Base-by-base conservation (phyloP, 352 stramenopile genomes). In the Phytophthora fragariaefolia region DNA sequence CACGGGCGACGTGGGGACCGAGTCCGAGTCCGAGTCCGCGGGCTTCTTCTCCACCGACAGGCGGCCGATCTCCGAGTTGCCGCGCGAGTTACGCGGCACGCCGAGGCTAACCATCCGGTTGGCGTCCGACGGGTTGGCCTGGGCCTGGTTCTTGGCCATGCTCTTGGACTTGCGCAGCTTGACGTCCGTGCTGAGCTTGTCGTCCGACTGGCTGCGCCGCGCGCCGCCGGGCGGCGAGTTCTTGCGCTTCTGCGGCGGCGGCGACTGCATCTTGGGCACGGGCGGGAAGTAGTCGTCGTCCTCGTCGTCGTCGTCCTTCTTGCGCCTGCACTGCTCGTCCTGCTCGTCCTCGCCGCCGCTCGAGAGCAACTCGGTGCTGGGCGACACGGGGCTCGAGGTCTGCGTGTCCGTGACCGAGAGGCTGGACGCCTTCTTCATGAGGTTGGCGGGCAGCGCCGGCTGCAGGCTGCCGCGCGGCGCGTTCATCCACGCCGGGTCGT, bases 401-500 rank as follows among this genome's bases (percentile, higher is more conserved):
- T 75, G 66, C 42, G 67, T 71, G 48, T 69, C 63, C 5, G 79
- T 81, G 27, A 71, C 49, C 3, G 74, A 82, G 17, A 46, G 51
- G 18, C 45, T 63, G 34, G 77, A 82, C 38, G 81, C 71, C 66
- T 93, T 91, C 71, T 89, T 87, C 54, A 93, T 75, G 42, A 93
- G 57, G 30, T 63, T 85, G 27, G 78, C 48, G 15, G 83, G 76
- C 36, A 91, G 57, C 10, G 81, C 69, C 0, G 77, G 73, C 72
- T 91, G 81, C 43, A 93, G 67, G 27, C 76, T 88, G 45, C 73
- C 79, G 26, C 77, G 77, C 24, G 82, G 82, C 10, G 79, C 84
- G 45, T 77, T 80, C 81, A 90, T 91, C 84, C 84, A 92, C 26
- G 76, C 70, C 15, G 82, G 82, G 53, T 90, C 80, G 59, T 90